These are phyloP conservation scores for Cryptococcus sp. DNA, from an alignment of 1,284 basidiomycete genomes.

Conservation along the genomic window DNA sequence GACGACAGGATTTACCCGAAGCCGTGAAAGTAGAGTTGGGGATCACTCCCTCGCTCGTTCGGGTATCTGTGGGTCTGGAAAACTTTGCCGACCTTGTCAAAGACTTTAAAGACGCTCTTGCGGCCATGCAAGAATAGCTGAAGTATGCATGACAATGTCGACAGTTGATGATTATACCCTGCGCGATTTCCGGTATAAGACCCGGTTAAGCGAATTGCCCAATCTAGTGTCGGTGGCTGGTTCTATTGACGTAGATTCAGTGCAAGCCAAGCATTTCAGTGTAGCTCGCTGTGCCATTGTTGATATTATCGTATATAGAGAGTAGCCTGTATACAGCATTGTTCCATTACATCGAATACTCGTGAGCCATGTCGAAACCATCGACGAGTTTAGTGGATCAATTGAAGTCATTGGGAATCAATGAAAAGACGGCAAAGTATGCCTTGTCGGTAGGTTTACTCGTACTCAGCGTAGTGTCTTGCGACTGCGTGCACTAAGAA, in stretches of 20 bases:
- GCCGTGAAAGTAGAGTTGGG: constrained; percentile 66
- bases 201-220: too few species aligned
- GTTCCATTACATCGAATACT: neutral
- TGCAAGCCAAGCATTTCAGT: too few species aligned
- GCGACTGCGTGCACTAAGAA: neutral
- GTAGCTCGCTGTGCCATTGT: too few species aligned
- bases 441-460: constrained; percentile 28
- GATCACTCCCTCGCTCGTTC: constrained; percentile 74
- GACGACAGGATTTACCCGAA: constrained; percentile 57
- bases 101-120: constrained; percentile 69
- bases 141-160: too few species aligned
- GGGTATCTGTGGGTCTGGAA: constrained; percentile 84
- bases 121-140: constrained; percentile 23
- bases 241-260: too few species aligned
- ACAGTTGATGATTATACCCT: too few species aligned
- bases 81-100: constrained; percentile 74
- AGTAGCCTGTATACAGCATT: too few species aligned
- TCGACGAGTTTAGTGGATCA: constrained; percentile 28
- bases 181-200: too few species aligned
- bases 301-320: too few species aligned
- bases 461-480: neutral
- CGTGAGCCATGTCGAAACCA: neutral
- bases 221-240: too few species aligned
- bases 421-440: constrained; percentile 38
- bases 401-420: constrained; percentile 38